Percentiles rank a stretch among this genome's conserved stretches.
Evolutionary conservation across 805 yeast species (phyloP).

Genomic region (Kodamaea fukazawae): DNA sequence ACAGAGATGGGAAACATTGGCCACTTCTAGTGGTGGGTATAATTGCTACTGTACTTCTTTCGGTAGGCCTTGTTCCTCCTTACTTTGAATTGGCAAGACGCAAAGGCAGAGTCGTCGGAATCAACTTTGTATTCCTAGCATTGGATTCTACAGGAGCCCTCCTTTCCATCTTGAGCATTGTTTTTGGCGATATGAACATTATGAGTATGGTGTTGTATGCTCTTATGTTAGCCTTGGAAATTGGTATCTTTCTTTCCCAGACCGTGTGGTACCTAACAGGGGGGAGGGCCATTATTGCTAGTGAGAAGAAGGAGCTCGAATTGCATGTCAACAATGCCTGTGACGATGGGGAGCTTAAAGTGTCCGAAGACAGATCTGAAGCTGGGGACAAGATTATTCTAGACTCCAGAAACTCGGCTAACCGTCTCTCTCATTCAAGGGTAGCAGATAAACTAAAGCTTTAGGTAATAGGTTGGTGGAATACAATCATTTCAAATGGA

Average conservation of each 20-base stretch:
- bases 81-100: constrained; percentile 80
- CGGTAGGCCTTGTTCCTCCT: constrained; percentile 82
- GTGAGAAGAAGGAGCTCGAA: constrained; percentile 14
- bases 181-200: constrained; percentile 62
- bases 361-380: too few species aligned
- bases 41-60: constrained; percentile 71
- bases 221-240: constrained; percentile 68
- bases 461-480: too few species aligned
- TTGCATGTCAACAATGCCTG: too few species aligned
- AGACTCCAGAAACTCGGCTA: too few species aligned
- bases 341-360: too few species aligned
- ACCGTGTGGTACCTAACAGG: constrained; percentile 56
- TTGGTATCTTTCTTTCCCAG: constrained; percentile 75
- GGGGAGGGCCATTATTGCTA: constrained; percentile 29
- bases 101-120: constrained; percentile 82
- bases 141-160: constrained; percentile 81
- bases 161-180: constrained; percentile 60
- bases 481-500: too few species aligned
- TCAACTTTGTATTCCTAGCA: constrained; percentile 73
- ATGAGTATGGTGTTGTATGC: constrained; percentile 77
- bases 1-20: constrained; percentile 57
- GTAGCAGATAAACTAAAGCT: too few species aligned
- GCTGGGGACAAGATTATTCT: too few species aligned
- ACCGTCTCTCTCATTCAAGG: too few species aligned
- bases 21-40: constrained; percentile 80